Evolutionary conservation across 1,139 yeast species (phyloP), one percentile per base, ranked within the genome.

Genomic region (Meyerozyma carpophila): DNA sequence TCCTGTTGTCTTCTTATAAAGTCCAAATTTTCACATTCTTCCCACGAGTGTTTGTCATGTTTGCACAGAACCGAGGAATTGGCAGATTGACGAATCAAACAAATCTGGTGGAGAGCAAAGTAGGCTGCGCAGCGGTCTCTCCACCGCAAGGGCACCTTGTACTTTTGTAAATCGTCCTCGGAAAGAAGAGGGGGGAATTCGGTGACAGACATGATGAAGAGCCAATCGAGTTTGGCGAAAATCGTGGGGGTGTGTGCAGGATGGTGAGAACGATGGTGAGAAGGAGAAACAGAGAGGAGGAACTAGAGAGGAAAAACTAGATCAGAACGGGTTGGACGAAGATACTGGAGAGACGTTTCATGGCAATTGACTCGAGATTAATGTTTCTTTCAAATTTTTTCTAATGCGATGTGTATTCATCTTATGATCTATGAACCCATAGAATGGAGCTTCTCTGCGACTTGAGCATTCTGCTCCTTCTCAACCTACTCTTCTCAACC

Each of bases 121-220:
- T 87, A 73, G 28, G 83, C 76, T 5, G 95, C 94, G 65, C 96
- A 88, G 66, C 95, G 80, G 63, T 88, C 96, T 58, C 96, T 77
- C 79, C 85, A 88, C 52, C 80, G 81, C 52, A 88, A 71, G 28
- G 95, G 96, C 48, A 88, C 83, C 64, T 83, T 80, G 65, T 84
- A 73, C 58, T 82, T 76, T 66, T 85, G 90, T 82, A 88, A 83
- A 61, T 88, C 95, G 60, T 86, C 91, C 65, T 84, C 88, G 44
- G 90, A 76, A 54, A 87, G 77, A 62, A 73, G 76, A 50, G 77
- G 77, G 53, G 78, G 78, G 56, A 71, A 73, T 51, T 73, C 73
- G 28, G 76, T 72, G 46, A 73, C 74, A 41, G 75, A 58, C 77
- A 72, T 69, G 39, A 46, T 31, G 44, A 40, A 27, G 43, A 44